Evolutionary conservation across 306 rosid genomes (phyloP).

Genomic region (Cicer bijugum): DNA sequence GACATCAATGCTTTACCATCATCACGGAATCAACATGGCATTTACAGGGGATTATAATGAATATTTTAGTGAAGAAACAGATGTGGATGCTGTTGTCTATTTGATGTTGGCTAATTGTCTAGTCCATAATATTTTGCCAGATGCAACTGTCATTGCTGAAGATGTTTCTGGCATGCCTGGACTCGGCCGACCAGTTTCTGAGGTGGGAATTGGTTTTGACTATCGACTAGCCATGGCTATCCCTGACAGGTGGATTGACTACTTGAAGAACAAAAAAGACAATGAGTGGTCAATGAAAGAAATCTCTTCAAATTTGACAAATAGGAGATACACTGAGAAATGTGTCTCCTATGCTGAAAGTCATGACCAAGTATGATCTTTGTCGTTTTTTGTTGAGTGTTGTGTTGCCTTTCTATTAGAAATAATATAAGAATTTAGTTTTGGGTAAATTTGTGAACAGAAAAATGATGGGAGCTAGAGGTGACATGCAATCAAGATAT

Average conservation of each 20-base stretch:
- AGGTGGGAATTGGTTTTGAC: conserved; percentile 87
- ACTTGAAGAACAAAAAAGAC: conserved; percentile 82
- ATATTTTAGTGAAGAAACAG: conserved; percentile 87
- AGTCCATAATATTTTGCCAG: conserved; percentile 71
- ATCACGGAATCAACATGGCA: conserved; percentile 80
- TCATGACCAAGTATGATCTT: conserved; percentile 83
- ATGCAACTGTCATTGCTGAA: conserved; percentile 89
- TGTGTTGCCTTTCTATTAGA: conserved; percentile 39
- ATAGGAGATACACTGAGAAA: conserved; percentile 91
- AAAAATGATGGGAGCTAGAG: conserved; percentile 35
- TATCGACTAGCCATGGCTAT: conserved; percentile 92
- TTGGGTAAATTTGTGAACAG: conserved; percentile 34
- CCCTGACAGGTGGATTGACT: conserved; percentile 96
- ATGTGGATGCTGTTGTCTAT: conserved; percentile 91
- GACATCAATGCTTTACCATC: conserved; percentile 96
- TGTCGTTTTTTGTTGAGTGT: conserved; percentile 33
- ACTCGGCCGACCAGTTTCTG: conserved; percentile 74
- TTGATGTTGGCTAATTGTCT: conserved; percentile 88
- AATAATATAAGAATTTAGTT: conserved; percentile 35
- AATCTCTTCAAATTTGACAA: conserved; percentile 75
- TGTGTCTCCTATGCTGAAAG: conserved; percentile 95
- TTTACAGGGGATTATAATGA: conserved; percentile 84
- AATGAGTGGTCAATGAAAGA: conserved; percentile 85
- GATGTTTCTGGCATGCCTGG: conserved; percentile 99
- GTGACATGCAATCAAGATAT: conserved; percentile 11